Evolutionary conservation across 2,329 filamentous ascomycete genomes (phyloP).

Genomic region (Fusarium nurragi): DNA sequence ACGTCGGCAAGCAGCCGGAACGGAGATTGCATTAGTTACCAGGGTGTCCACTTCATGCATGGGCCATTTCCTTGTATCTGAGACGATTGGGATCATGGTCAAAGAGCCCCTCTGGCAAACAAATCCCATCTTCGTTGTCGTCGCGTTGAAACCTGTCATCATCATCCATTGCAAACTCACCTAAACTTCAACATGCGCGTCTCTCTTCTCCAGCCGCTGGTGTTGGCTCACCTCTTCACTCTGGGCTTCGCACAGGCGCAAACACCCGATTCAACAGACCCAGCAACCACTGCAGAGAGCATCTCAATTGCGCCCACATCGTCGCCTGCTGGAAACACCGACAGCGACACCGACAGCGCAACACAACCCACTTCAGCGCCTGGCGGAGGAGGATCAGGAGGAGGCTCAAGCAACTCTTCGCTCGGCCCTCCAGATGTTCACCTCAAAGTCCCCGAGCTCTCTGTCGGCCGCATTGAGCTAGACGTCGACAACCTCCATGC

Average conservation of each 20-base stretch:
- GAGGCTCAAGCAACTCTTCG: slow-evolving; percentile 11
- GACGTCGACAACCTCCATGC: slow-evolving; percentile 25
- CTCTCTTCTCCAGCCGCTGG: slow-evolving; percentile 7
- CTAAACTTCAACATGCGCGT: slow-evolving; percentile 9
- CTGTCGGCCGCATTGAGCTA: slow-evolving; percentile 24
- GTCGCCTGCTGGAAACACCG: neutral
- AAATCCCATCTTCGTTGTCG: neutral
- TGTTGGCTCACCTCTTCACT: slow-evolving; percentile 9
- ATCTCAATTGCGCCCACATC: slow-evolving; percentile 14
- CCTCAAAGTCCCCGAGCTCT: slow-evolving; percentile 21
- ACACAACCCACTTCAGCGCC: neutral
- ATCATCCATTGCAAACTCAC: neutral
- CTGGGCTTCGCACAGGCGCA: slow-evolving; percentile 14
- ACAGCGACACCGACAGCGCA: neutral
- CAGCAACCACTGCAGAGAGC: slow-evolving; percentile 18
- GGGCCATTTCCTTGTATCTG: neutral
- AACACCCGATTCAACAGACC: slow-evolving; percentile 23
- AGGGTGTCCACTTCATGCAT: slow-evolving; percentile 17
- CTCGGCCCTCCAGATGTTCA: slow-evolving; percentile 26
- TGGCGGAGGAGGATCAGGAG: neutral
- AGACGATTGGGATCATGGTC: neutral
- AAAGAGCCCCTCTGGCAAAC: neutral
- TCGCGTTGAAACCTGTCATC: neutral
- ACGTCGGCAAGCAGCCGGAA: neutral
- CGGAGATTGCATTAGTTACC: slow-evolving; percentile 16